Evolutionary conservation across 768 basidiomycete species (phyloP).

Genomic region (Russula earlei): DNA sequence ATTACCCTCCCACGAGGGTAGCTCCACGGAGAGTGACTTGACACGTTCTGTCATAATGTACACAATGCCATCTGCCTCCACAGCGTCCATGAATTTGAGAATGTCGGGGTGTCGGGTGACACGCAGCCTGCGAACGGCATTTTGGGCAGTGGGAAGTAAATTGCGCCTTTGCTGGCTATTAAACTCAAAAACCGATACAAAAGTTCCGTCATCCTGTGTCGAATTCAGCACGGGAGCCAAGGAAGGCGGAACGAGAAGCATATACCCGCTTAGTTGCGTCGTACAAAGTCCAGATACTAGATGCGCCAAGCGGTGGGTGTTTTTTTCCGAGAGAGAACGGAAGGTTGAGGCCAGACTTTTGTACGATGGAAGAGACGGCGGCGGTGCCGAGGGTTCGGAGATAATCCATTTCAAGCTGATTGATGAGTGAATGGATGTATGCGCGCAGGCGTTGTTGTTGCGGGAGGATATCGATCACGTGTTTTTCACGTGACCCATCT

Average conservation of each 20-base stretch:
- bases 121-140: slow-evolving; percentile 82
- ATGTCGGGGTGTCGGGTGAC: slow-evolving; percentile 93
- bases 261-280: slow-evolving; percentile 82
- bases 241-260: slow-evolving; percentile 2
- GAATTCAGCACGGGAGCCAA: slow-evolving; percentile 16
- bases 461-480: neutral
- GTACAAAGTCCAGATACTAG: slow-evolving; percentile 75
- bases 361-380: slow-evolving; percentile 84
- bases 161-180: slow-evolving; percentile 59
- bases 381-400: slow-evolving; percentile 73
- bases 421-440: neutral
- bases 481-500: neutral
- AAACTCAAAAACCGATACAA: slow-evolving; percentile 88
- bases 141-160: slow-evolving; percentile 69
- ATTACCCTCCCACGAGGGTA: slow-evolving; percentile 56
- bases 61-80: slow-evolving; percentile 79
- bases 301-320: slow-evolving; percentile 52
- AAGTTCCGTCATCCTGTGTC: slow-evolving; percentile 74
- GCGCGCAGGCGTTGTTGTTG: rapidly evolving
- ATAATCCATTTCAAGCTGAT: slow-evolving; percentile 54
- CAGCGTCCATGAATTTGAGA: slow-evolving; percentile 88
- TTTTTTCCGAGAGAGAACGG: slow-evolving; percentile 80
- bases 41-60: slow-evolving; percentile 96
- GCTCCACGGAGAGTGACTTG: slow-evolving; percentile 52
- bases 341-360: slow-evolving; percentile 84